Conservation (phyloP, 169 alveolate species). For the Nephromyces sp. region DNA sequence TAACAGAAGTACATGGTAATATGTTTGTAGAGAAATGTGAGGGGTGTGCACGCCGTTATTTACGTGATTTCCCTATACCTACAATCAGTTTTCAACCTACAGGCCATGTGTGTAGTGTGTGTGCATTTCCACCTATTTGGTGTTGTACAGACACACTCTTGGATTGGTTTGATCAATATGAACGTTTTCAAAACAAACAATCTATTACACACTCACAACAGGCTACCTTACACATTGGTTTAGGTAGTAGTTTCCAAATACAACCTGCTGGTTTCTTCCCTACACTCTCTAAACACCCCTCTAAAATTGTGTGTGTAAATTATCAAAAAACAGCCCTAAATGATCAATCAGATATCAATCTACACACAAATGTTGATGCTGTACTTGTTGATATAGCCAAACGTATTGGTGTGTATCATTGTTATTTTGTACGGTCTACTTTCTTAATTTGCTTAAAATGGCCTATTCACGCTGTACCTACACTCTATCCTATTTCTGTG, state of each 20-base stretch:
- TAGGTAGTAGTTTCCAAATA: conserved; percentile 64
- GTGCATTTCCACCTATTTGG: conserved; percentile 65
- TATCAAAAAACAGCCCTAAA: conserved; percentile 61
- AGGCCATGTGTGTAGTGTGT: conserved; percentile 62
- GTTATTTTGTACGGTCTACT: background rate
- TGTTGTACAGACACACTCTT: conserved; percentile 62
- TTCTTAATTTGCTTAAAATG: background rate
- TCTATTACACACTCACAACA: conserved; percentile 45
- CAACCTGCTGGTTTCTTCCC: conserved; percentile 71
- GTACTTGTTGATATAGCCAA: background rate
- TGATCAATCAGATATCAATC: conserved; percentile 42
- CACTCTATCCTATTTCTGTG: too few relatives aligned
- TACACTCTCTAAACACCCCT: conserved; percentile 38
- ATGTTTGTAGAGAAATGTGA: conserved; percentile 63
- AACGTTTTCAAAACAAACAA: conserved; percentile 46
- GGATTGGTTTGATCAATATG: conserved; percentile 71
- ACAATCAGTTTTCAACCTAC: conserved; percentile 67
- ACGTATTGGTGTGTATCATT: background rate
- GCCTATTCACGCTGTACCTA: background rate
- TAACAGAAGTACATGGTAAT: conserved; percentile 68
- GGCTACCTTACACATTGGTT: conserved; percentile 58
- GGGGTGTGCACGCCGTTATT: conserved; percentile 57
- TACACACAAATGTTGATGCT: conserved; percentile 56
- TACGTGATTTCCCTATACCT: conserved; percentile 59
- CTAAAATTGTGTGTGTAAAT: conserved; percentile 54